Evolutionary conservation across 2,329 filamentous ascomycete species (phyloP).

Genomic region (Fusarium napiforme): DNA sequence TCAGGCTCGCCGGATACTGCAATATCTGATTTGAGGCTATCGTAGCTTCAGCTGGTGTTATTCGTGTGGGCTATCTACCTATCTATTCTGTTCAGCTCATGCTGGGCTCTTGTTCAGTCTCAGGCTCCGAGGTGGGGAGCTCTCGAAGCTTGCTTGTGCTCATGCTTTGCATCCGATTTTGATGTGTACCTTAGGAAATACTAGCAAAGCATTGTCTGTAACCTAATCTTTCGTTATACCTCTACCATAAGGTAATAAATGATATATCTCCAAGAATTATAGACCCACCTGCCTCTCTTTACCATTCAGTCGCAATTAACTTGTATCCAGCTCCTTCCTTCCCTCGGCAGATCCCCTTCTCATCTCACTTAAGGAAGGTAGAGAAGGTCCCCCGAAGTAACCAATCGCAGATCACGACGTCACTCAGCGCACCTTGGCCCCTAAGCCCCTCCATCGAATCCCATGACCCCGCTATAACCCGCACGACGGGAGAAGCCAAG

Average conservation of each 20-base stretch:
- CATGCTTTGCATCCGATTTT: not conserved
- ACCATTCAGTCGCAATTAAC: not conserved
- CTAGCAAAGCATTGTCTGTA: not conserved
- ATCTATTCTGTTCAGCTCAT: not conserved
- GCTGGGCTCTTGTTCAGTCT: not conserved
- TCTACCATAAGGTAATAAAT: not conserved
- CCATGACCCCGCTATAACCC: conserved; percentile 41
- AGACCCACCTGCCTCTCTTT: conserved; percentile 18
- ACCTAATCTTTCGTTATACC: not conserved
- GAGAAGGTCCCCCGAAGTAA: not conserved
- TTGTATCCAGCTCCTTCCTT: not conserved
- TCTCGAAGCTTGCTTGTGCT: not conserved
- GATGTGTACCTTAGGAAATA: not conserved
- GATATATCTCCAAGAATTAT: not conserved
- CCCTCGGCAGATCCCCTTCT: conserved; percentile 18
- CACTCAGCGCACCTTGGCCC: conserved; percentile 23
- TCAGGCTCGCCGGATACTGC: not conserved
- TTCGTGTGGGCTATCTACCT: not conserved
- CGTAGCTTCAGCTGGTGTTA: not conserved
- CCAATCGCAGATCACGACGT: conserved; percentile 34
- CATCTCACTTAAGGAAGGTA: conserved; percentile 7
- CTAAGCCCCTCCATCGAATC: conserved; percentile 31
- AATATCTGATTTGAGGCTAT: not conserved
- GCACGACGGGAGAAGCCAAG: conserved; percentile 25
- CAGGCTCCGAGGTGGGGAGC: not conserved